Evolutionary conservation across 306 rosid genomes (phyloP), one percentile per base, ranked within the genome.

Genomic region (Cyclanthera cordifolia): DNA sequence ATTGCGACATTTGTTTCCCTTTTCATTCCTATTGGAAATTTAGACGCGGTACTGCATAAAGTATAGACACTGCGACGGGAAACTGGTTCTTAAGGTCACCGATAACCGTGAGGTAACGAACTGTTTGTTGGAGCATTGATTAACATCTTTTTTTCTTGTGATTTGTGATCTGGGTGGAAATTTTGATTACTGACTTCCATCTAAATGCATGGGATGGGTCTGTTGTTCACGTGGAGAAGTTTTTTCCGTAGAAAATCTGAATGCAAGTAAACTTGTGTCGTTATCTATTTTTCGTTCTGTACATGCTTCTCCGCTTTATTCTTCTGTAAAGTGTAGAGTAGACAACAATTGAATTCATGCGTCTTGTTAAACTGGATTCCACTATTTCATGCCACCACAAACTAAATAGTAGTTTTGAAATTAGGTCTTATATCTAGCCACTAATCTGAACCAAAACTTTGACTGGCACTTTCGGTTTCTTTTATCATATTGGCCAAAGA

Each of bases 11-110:
- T 41, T 3, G 20, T 46, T 66, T 34, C 32, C 21, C 19, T 9
- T 56, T 25, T 20, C 19, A 69, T 7, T 73, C 30, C 24, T 27
- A 55, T 60, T 82, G 68, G 60, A 68, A 45, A 69, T 85, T 37
- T 50, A 90, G 90, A 88, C 95, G 12, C 81, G 90, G 52, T 90
- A 85, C 79, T 87, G 76, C 37, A 78, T 87, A 86, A 90, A 90
- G 80, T 90, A 90, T 72, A 74, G 96, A 54, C 90, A 90, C 59
- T 85, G 86, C 74, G 95, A 90, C 56, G 90, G 95, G 28, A 90
- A 82, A 74, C 74, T 87, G 85, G 90, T 84, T 49, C 88, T 87
- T 68, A 87, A 90, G 76, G 92, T 87, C 85, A 82, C 92, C 7
- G 90, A 90, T 75, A 82, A 87, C 28, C 75, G 77, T 34, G 83